Base-by-base conservation (phyloP, 495 filamentous ascomycete species). In the Lasiosphaeria hispida region DNA sequence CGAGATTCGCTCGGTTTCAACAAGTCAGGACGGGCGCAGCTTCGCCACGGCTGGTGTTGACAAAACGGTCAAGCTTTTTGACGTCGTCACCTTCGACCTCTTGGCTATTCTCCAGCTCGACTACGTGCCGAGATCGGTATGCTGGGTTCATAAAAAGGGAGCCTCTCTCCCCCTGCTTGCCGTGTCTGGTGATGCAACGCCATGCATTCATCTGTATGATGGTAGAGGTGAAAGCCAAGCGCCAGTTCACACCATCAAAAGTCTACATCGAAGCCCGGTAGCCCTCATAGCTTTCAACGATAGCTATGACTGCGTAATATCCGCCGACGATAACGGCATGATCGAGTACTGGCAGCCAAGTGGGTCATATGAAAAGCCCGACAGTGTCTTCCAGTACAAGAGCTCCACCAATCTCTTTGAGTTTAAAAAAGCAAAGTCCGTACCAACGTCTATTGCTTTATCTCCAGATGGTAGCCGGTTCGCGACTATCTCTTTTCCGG, bases 41-140 rank as follows among this genome's bases (percentile, higher is more conserved):
- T 97, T 93, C 80, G 95, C 93, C 43, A 96, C 91, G 8, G 88
- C 86, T 1, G 95, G 94, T 15, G 75, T 64, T 10, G 95, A 97
- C 69, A 90, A 89, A 67, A 93, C 89, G 0, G 77, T 99, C 61
- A 97, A 95, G 77, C 86, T 99, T 13, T 99, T 97, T 63, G 94
- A 99, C 70, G 91, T 99, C 13, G 83, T 95, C 51, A 96, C 91
- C 0, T 97, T 97, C 68, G 92, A 97, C 74, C 80, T 96, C 15
- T 77, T 97, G 7, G 77, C 89, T 1, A 91, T 95, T 75, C 75
- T 96, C 34, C 79, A 83, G 6, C 76, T 96, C 44, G 84, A 92
- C 40, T 88, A 84, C 59, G 75, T 76, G 6, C 92, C 93, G 0
- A 86, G 83, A 57, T 87, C 86, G 62, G 78, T 97, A 8, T 97